These are phyloP conservation scores for Metschnikowia arizonensis DNA, from an alignment of 805 yeast genomes.

Conservation along the genomic window DNA sequence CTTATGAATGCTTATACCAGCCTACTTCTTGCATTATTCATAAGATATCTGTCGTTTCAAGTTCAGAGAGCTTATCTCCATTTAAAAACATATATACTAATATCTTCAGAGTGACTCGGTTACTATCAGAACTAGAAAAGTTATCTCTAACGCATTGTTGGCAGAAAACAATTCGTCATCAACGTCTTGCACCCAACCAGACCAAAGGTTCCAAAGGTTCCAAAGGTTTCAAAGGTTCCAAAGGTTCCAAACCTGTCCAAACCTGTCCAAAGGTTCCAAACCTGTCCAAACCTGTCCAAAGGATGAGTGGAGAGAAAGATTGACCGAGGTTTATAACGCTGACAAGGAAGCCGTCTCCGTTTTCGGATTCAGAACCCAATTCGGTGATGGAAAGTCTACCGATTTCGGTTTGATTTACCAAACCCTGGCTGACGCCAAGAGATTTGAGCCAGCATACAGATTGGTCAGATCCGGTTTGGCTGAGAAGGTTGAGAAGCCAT, in stretches of 20 bases:
- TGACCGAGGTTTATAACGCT: conserved; percentile 84
- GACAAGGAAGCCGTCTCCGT: conserved; percentile 94
- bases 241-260: too few species aligned
- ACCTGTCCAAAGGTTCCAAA: too few species aligned
- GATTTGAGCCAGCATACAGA: conserved; percentile 99
- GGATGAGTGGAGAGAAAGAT: conserved; percentile 96
- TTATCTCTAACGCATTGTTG: conserved; percentile 97
- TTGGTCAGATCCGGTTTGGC: conserved; percentile 98
- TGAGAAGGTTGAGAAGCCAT: conserved; percentile 92
- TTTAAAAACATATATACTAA: conserved; percentile 19
- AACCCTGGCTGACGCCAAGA: conserved; percentile 96
- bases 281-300: too few species aligned
- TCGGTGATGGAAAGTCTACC: conserved; percentile 99
- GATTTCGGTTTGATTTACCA: conserved; percentile 99
- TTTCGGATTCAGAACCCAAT: conserved; percentile 98
- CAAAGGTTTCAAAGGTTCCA: too few species aligned
- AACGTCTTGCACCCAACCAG: conserved; percentile 99
- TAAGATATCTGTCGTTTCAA: too few species aligned
- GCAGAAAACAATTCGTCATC: conserved; percentile 99
- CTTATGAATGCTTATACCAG: too few species aligned
- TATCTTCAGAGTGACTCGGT: conserved; percentile 90
- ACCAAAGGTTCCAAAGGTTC: conserved; percentile 97
- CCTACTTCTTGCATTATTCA: too few species aligned
- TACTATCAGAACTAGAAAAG: conserved; percentile 99
- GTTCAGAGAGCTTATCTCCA: neutral